These are phyloP conservation scores for Debaryomycetaceae sp. DNA, from an alignment of 1,139 yeast genomes.

Conservation along the genomic window DNA sequence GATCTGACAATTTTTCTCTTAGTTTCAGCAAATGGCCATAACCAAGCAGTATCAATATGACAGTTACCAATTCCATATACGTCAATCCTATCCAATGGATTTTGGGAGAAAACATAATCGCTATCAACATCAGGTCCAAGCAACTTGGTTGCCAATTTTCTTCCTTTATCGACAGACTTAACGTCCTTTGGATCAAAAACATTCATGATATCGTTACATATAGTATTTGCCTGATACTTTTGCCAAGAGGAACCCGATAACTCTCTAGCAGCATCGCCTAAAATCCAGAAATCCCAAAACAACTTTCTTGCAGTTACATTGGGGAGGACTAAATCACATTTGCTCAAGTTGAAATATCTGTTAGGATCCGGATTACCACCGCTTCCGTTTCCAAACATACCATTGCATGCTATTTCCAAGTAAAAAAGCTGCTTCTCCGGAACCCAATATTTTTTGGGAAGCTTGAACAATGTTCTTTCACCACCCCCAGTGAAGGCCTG, in stretches of 20 bases:
- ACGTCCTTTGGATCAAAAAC: slow-evolving; percentile 61
- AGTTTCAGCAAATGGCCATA: slow-evolving; percentile 98
- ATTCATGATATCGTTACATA: slow-evolving; percentile 80
- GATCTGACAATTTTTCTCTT: slow-evolving; percentile 88
- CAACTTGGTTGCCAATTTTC: slow-evolving; percentile 61
- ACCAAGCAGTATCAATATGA: slow-evolving; percentile 97
- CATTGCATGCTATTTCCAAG: slow-evolving; percentile 89
- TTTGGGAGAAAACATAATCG: slow-evolving; percentile 52
- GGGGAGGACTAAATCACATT: slow-evolving; percentile 80
- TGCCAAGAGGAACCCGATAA: slow-evolving; percentile 74
- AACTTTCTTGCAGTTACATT: slow-evolving; percentile 77
- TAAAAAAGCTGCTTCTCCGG: slow-evolving; percentile 51
- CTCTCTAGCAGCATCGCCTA: slow-evolving; percentile 90
- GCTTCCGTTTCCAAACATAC: slow-evolving; percentile 84
- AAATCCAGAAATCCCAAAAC: slow-evolving; percentile 78
- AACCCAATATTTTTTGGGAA: slow-evolving; percentile 55
- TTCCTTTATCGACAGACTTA: slow-evolving; percentile 52
- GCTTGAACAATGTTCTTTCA: slow-evolving; percentile 69
- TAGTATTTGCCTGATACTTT: slow-evolving; percentile 74
- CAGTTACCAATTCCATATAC: slow-evolving; percentile 91
- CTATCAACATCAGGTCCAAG: slow-evolving; percentile 67
- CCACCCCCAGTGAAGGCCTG: slow-evolving; percentile 88
- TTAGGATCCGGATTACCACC: slow-evolving; percentile 62
- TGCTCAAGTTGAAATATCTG: slow-evolving; percentile 61
- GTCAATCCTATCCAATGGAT: slow-evolving; percentile 25